Base-by-base conservation (phyloP, 768 basidiomycete species). In the Amanita rubescens region DNA sequence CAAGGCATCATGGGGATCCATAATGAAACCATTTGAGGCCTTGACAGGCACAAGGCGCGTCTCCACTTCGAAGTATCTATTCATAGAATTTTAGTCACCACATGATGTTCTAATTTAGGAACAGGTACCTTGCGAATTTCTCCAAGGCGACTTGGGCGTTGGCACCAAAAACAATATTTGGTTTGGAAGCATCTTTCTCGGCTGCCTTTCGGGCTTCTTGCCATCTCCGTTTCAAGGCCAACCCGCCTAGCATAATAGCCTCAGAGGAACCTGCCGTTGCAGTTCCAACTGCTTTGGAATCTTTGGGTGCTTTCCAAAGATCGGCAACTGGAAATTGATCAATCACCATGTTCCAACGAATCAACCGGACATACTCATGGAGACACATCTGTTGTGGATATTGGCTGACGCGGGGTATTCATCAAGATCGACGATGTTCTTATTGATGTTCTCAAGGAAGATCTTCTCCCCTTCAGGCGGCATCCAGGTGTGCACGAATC, bases 221-320 rank as follows among this genome's bases (percentile, higher is more conserved):
- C 84, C 84, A 86, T 24, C 75, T 68, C 63, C 79, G 78, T 67
- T 87, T 87, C 70, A 84, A 70, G 0, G 85, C 83, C 1, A 86
- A 66, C 12, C 82, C 83, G n/a, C 80, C 82, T 8, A 86, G 78
- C 76, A 82, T 80, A 65, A 85, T 84, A 1, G 82, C 84, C 64
- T 86, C 83, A 12, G 76, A 80, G 3, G 77, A 80, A 3, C 83
- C 83, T 4, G 81, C 81, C 9, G 83, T 84, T 10, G 82, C 79
- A 0, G 81, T 81, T 11, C 84, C 84, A 38, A 84, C 74, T 2
- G 75, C 81, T 51, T 79, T 73, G 30, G 70, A 66, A 2, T 69
- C 73, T 54, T 78, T 77, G 3, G 81, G 81, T 3, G 80, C 83
- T 57, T 82, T 80, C 83, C 83, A 85, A 15, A 85, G 70, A 60